A percentile compares a stretch with the other conserved stretches of the same genome.
Conservation (phyloP, 495 filamentous ascomycete genomes). For the Annulohypoxylon maeteangense region DNA sequence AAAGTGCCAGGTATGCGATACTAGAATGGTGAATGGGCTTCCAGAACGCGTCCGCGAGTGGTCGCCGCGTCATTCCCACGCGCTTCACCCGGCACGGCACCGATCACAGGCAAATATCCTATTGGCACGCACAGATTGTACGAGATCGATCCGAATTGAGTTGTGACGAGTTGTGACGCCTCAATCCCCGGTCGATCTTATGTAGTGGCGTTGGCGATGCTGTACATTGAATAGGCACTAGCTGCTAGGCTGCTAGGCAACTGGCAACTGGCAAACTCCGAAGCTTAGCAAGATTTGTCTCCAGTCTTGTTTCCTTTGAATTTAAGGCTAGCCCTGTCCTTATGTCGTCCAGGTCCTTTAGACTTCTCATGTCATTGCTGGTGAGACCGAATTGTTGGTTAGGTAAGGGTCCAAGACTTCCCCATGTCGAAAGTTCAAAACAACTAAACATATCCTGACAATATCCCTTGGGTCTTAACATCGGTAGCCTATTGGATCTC, state of each 20-base stretch:
- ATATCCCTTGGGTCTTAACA: not conserved
- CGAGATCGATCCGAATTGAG: constrained; percentile 32
- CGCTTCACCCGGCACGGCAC: constrained; percentile 23
- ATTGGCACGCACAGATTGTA: constrained; percentile 26
- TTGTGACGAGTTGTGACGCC: constrained; percentile 21
- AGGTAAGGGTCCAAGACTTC: constrained; percentile 8
- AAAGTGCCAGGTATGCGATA: constrained; percentile 5
- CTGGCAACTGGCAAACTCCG: constrained; percentile 31
- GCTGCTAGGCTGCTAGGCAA: too few species aligned
- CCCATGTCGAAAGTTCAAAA: constrained; percentile 6
- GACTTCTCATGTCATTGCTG: not conserved
- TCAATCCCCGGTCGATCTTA: constrained; percentile 23
- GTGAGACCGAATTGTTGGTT: constrained; percentile 27
- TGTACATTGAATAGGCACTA: not conserved
- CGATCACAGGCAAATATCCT: constrained; percentile 30
- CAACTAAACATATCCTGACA: constrained; percentile 19
- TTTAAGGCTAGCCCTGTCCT: constrained; percentile 31
- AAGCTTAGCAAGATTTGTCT: constrained; percentile 19
- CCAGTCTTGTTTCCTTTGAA: not conserved
- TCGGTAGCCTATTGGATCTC: constrained; percentile 33
- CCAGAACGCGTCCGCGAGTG: constrained; percentile 32
- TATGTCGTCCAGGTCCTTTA: too few species aligned
- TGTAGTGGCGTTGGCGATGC: constrained; percentile 31
- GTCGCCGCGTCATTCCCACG: constrained; percentile 38
- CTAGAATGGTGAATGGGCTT: constrained; percentile 11